phyloP scores from a whole-genome alignment of 1,284 basidiomycete genomes.

The Malassezia cuniculi region DNA sequence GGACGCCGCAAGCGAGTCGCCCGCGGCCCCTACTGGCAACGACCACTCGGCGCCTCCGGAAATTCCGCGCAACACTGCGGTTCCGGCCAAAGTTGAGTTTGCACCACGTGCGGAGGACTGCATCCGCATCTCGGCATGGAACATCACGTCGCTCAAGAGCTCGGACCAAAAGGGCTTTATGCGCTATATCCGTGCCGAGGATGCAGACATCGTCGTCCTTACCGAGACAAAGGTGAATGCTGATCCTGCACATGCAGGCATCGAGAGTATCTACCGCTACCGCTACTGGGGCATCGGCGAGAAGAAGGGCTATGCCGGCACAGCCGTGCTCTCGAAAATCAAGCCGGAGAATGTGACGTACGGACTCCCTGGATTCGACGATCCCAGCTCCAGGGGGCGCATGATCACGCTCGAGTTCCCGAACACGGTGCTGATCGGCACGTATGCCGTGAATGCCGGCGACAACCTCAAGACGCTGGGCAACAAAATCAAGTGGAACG shows the following conservation, averaged over 20 bases:
- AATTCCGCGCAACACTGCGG: conserved; percentile 13
- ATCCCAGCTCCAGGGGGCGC: conserved; percentile 26
- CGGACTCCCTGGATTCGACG: conserved; percentile 51
- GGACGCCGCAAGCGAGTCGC: conserved; percentile 1
- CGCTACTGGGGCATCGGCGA: conserved; percentile 42
- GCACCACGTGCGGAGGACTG: conserved; percentile 10
- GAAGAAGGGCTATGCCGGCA: conserved; percentile 53
- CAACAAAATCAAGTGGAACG: conserved; percentile 31
- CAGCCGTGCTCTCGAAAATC: conserved; percentile 65
- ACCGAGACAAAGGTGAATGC: conserved; percentile 41
- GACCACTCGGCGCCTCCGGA: conserved; percentile 11
- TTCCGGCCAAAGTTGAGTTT: conserved; percentile 7
- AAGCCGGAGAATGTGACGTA: conserved; percentile 53
- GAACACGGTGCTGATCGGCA: conserved; percentile 60
- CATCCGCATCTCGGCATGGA: conserved; percentile 32
- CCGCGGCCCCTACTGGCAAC: conserved; percentile 8
- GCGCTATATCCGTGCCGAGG: conserved; percentile 37
- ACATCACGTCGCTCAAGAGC: conserved; percentile 36
- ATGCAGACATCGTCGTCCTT: conserved; percentile 37
- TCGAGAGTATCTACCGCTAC: conserved; percentile 30
- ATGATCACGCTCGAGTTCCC: conserved; percentile 63
- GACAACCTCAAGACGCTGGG: conserved; percentile 53
- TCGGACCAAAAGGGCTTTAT: conserved; percentile 35
- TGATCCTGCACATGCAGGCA: conserved; percentile 23
- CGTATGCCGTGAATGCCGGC: conserved; percentile 80